phyloP scores from a whole-genome alignment of 495 filamentous ascomycete species.

The Tuber borchii region DNA sequence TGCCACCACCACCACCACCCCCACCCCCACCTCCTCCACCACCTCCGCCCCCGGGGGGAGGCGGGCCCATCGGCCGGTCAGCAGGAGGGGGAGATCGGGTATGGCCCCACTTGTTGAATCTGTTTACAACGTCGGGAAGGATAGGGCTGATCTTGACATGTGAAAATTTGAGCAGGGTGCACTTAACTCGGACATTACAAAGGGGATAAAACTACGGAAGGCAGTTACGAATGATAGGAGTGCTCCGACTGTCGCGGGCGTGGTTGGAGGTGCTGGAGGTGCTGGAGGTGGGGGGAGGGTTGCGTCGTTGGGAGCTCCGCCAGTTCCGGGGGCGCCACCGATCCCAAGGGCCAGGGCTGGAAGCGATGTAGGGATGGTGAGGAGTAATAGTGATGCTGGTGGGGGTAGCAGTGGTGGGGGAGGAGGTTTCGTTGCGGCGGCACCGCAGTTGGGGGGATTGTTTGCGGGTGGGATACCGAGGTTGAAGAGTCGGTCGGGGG shows the following conservation, averaged over 20 bases:
- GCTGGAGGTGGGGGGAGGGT: constrained; percentile 49
- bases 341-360: constrained; percentile 34
- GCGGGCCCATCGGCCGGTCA: constrained; percentile 9
- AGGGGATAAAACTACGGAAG: constrained; percentile 77
- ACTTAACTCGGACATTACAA: constrained; percentile 79
- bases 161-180: constrained; percentile 56
- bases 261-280: constrained; percentile 52
- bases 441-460: constrained; percentile 79
- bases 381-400: constrained; percentile 48
- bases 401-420: constrained; percentile 39
- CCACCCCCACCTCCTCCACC: constrained; percentile 38
- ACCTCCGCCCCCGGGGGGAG: constrained; percentile 35
- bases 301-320: constrained; percentile 66
- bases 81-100: constrained; percentile 21
- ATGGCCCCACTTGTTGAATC: constrained; percentile 12
- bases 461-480: constrained; percentile 96
- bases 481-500: constrained; percentile 74
- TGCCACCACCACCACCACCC: constrained; percentile 38
- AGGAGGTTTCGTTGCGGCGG: constrained; percentile 48
- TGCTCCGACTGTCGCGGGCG: constrained; percentile 57
- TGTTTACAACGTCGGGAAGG: neutral
- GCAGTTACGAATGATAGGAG: constrained; percentile 91
- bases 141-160: neutral
- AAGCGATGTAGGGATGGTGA: constrained; percentile 15
- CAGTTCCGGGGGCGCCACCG: constrained; percentile 57